A percentile compares a stretch with the other conserved stretches of the same genome.
Evolutionary conservation across 805 yeast species (phyloP).

Genomic region (Maudiozyma pseudohumilis): DNA sequence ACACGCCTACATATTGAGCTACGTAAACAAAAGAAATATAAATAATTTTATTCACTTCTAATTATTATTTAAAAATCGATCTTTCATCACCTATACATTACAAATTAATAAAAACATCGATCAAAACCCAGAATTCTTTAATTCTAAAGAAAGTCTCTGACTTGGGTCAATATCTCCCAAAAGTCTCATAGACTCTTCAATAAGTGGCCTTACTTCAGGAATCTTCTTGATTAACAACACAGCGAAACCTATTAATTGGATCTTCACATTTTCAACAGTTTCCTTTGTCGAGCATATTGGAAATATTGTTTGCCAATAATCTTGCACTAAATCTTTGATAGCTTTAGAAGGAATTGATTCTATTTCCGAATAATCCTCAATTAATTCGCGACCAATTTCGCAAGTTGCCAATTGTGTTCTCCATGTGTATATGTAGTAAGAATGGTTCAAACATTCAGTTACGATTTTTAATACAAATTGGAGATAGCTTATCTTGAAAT

Average conservation of each 20-base stretch:
- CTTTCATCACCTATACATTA: too few relatives aligned
- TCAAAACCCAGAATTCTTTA: conserved; percentile 17
- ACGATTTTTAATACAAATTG: conserved; percentile 26
- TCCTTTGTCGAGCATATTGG: conserved; percentile 29
- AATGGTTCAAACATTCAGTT: conserved; percentile 21
- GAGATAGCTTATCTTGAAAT: conserved; percentile 8
- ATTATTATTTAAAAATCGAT: too few relatives aligned
- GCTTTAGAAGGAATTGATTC: conserved; percentile 5
- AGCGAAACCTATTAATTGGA: conserved; percentile 38
- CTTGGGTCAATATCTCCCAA: conserved; percentile 33
- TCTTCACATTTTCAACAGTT: conserved; percentile 49
- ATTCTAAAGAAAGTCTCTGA: conserved; percentile 36
- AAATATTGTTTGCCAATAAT: conserved; percentile 10
- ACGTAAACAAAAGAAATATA: too few relatives aligned
- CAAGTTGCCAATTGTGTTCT: conserved; percentile 41
- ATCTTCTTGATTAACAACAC: conserved; percentile 13
- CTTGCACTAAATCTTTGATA: too few relatives aligned
- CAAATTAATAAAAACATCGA: too few relatives aligned
- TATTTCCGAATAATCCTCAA: conserved; percentile 9
- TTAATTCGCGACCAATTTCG: conserved; percentile 31
- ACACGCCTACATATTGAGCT: too few relatives aligned
- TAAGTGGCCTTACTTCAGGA: conserved; percentile 8
- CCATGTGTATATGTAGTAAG: conserved; percentile 42
- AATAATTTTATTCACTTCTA: too few relatives aligned
- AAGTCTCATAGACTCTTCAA: conserved; percentile 19